phyloP scores from a whole-genome alignment of 108 stramenopile species.

The Discostella stelligeroides region DNA sequence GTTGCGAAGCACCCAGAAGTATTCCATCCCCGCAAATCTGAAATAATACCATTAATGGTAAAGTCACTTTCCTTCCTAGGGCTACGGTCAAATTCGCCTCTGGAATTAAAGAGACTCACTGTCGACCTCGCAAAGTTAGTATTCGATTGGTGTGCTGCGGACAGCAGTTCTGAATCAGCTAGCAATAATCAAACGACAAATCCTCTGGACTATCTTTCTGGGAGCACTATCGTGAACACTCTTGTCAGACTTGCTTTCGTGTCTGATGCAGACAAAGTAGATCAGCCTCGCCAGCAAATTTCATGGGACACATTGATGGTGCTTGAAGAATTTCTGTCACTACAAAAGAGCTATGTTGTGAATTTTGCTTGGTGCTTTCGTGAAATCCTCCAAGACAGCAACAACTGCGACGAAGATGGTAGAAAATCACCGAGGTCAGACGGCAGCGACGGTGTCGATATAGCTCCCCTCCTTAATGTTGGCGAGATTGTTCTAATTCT shows the following conservation, averaged over 20 bases:
- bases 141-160: constrained; percentile 75
- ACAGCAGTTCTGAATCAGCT: constrained; percentile 5
- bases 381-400: constrained; percentile 10
- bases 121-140: constrained; percentile 82
- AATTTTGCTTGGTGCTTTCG: constrained; percentile 50
- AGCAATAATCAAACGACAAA: constrained; percentile 16
- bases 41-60: constrained; percentile 86
- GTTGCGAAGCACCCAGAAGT: constrained; percentile 75
- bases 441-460: neutral
- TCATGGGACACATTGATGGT: constrained; percentile 29
- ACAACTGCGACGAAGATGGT: constrained; percentile 10
- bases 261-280: constrained; percentile 70
- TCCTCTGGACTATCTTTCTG: constrained; percentile 25
- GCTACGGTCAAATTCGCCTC: constrained; percentile 67
- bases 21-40: constrained; percentile 61
- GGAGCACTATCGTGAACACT: constrained; percentile 82
- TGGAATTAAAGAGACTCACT: constrained; percentile 76
- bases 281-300: constrained; percentile 22
- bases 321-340: constrained; percentile 32
- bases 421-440: constrained; percentile 17
- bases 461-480: constrained; percentile 1
- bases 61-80: constrained; percentile 81
- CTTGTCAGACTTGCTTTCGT: constrained; percentile 77
- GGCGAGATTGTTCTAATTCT: constrained; percentile 29
- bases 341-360: constrained; percentile 45